phyloP scores from a whole-genome alignment of 148 eudicot species.

The Linanthus parryae region DNA sequence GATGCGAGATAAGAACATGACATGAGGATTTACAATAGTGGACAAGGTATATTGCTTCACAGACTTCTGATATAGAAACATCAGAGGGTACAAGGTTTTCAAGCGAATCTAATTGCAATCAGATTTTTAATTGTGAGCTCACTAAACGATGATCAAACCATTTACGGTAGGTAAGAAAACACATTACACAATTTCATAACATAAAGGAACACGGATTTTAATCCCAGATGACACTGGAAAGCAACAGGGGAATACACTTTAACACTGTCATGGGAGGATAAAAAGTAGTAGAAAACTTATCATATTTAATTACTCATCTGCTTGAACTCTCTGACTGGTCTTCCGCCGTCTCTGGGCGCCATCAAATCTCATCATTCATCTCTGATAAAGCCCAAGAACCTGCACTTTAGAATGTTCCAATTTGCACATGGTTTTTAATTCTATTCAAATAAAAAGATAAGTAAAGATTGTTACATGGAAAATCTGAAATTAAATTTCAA shows the following conservation, averaged over 20 bases:
- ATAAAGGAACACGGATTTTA: slow-evolving; percentile 1
- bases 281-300: no score
- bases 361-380: slow-evolving; percentile 18
- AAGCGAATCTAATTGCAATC: no score
- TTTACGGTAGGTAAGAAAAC: no score
- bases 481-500: no score
- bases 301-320: slow-evolving; percentile 25
- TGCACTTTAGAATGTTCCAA: slow-evolving; percentile 47
- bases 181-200: no score
- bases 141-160: no score
- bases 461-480: slow-evolving; percentile 8
- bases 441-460: neutral
- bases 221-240: slow-evolving; percentile 16
- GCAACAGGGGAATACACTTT: slow-evolving; percentile 10
- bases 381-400: slow-evolving; percentile 25
- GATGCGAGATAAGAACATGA: no score
- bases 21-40: no score
- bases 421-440: slow-evolving; percentile 16
- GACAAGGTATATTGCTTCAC: no score
- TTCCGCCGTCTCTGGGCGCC: slow-evolving; percentile 4
- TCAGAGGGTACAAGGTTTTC: no score
- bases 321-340: slow-evolving; percentile 28
- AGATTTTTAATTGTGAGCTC: no score
- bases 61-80: no score
- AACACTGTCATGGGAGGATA: slow-evolving; percentile 31